These are phyloP conservation scores for Dittrichia graveolens DNA, from an alignment of 129 eudicot genomes.

Conservation along the genomic window DNA sequence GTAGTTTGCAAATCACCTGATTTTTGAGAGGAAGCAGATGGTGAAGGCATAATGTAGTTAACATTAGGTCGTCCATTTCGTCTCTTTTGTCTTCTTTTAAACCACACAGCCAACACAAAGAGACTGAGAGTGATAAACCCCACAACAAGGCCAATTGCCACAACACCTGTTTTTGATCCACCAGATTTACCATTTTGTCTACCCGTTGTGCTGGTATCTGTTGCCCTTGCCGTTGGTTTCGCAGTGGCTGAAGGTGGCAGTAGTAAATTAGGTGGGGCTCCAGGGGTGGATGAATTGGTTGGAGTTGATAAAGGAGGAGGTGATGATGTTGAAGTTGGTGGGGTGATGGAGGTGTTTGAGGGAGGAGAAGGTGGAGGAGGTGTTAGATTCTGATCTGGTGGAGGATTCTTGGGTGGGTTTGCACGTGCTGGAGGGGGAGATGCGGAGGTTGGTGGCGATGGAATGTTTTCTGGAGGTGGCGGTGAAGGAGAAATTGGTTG, in stretches of 20 bases:
- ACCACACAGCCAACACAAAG: constrained; percentile 62
- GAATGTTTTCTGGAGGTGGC: constrained; percentile 47
- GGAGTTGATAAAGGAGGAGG: constrained; percentile 45
- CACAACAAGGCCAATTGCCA: constrained; percentile 60
- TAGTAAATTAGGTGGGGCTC: constrained; percentile 36
- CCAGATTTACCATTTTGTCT: constrained; percentile 38
- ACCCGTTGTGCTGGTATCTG: constrained; percentile 37
- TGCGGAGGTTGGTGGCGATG: constrained; percentile 39
- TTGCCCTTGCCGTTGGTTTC: constrained; percentile 66
- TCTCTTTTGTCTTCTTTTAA: constrained; percentile 57
- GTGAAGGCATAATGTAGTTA: constrained; percentile 67
- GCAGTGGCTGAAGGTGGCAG: constrained; percentile 50
- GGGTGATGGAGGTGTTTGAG: constrained; percentile 36
- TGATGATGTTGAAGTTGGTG: constrained; percentile 48
- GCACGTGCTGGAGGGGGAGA: constrained; percentile 47
- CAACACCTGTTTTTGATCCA: constrained; percentile 42
- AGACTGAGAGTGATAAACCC: constrained; percentile 61
- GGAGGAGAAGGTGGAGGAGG: constrained; percentile 47
- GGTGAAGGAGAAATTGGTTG: constrained; percentile 53
- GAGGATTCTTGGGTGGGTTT: constrained; percentile 38
- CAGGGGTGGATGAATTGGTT: constrained; percentile 36
- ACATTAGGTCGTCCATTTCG: constrained; percentile 40
- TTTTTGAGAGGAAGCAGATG: constrained; percentile 75
- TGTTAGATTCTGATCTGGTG: constrained; percentile 23
- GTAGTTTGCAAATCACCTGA: constrained; percentile 59